Base-by-base conservation (phyloP, 331 rosid species). In the Spiraea crenata region DNA sequence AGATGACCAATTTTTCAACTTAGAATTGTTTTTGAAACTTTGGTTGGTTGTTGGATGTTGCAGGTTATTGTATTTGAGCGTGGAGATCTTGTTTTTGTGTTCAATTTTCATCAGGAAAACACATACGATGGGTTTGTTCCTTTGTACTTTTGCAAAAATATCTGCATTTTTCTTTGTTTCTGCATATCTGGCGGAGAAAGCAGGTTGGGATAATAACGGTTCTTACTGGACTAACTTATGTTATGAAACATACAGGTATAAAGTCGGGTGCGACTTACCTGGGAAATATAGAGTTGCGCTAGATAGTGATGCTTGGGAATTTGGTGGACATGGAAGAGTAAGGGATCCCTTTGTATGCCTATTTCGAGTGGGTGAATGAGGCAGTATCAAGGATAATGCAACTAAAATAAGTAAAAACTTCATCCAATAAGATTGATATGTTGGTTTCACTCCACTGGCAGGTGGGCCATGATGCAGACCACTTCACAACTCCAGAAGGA, bases 301-400 rank as follows among this genome's bases (percentile, higher is more conserved):
- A 50, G 99, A 91, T 70, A 93, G 97, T 52, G 97, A 93, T 79
- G 91, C 90, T 72, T 0, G 4, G 77, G 96, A 87, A 71, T 93
- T 93, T 45, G 99, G 99, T 48, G 99, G 99, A 41, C 95, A 35
- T 48, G 99, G 96, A 89, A 85, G 97, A 82, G 99, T 93, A 91
- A 91, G 96, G 61, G 79, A 70, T 67, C 72, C 65, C 69, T 65
- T 57, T 55, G 8, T 35, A 19, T 63, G 15, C 25, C 45, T 44
- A 63, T 42, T 56, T 9, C 64, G n/a, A 44, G 34, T 31, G 25
- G 42, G 65, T 42, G 41, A 42, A 44, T 19, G 54, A 63, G 54
- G 60, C 17, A 49, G 6, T 45, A 13, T 45, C 47, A 39, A 25
- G 25, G 69, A 34, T 47, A 46, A 19, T 47, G 13, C 19, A 38